Evolutionary conservation across 306 rosid species (phyloP).

Genomic region (Citrullus colocynthis): DNA sequence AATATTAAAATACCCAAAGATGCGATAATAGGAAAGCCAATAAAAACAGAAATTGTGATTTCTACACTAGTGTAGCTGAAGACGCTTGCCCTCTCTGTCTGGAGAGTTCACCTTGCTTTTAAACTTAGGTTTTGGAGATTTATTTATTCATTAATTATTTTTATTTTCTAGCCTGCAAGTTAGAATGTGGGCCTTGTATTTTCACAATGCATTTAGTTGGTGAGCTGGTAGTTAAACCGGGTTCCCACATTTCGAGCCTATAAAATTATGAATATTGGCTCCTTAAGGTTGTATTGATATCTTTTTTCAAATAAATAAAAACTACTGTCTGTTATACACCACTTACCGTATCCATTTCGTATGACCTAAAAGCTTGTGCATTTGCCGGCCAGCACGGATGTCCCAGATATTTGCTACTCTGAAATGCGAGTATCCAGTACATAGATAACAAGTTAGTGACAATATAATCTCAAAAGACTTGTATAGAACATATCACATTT

Average conservation of each 20-base stretch:
- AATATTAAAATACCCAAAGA: constrained; percentile 2
- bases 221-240: neutral
- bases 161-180: neutral
- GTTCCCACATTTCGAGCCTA: neutral
- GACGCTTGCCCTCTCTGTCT: neutral
- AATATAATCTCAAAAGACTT: neutral
- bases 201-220: neutral
- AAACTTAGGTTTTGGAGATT: neutral
- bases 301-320: neutral
- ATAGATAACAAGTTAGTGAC: constrained; percentile 15
- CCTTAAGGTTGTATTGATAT: neutral
- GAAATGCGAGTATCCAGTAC: constrained; percentile 17
- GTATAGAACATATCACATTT: constrained; percentile 7
- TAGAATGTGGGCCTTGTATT: neutral
- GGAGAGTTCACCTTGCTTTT: neutral
- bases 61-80: constrained; percentile 8
- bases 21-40: neutral
- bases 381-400: constrained; percentile 79
- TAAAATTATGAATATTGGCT: neutral
- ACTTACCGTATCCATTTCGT: constrained; percentile 81
- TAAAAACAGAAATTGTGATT: neutral
- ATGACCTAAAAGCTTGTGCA: constrained; percentile 96
- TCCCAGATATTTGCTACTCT: constrained; percentile 94
- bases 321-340: neutral
- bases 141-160: neutral